Percentiles rank a stretch among this genome's conserved stretches.
Evolutionary conservation across 306 rosid species (phyloP).

Genomic region (Cucurbita pepo): DNA sequence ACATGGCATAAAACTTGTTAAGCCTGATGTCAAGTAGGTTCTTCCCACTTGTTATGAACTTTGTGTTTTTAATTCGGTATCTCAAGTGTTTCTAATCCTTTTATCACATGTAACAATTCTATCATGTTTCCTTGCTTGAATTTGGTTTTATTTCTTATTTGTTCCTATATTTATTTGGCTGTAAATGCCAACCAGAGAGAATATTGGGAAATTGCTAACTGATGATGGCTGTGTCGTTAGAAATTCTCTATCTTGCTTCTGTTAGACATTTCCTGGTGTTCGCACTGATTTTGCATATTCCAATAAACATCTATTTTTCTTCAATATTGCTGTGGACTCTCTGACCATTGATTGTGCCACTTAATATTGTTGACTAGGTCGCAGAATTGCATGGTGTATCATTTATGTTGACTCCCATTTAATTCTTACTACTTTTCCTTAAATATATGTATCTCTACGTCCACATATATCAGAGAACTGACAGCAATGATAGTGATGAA

Average conservation of each 20-base stretch:
- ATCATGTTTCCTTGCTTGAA: neutral
- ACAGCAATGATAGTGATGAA: neutral
- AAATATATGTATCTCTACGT: neutral
- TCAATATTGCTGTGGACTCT: neutral
- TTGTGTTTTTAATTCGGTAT: neutral
- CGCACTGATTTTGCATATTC: neutral
- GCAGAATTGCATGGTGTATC: neutral
- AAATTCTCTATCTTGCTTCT: neutral
- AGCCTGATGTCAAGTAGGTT: constrained; percentile 88
- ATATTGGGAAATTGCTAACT: neutral
- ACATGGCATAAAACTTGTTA: constrained; percentile 72
- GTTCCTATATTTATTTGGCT: neutral
- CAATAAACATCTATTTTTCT: neutral
- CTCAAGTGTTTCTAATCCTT: neutral
- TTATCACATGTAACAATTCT: neutral
- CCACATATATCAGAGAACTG: neutral
- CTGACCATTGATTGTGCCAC: neutral
- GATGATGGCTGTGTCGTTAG: neutral
- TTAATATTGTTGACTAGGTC: neutral
- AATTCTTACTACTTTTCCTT: neutral
- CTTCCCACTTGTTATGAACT: constrained; percentile 2
- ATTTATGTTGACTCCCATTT: neutral
- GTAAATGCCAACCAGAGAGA: neutral
- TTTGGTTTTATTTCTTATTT: neutral
- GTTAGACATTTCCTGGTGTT: neutral